Evolutionary conservation across 2,329 filamentous ascomycete genomes (phyloP).

Genomic region (Penicillium sp.): DNA sequence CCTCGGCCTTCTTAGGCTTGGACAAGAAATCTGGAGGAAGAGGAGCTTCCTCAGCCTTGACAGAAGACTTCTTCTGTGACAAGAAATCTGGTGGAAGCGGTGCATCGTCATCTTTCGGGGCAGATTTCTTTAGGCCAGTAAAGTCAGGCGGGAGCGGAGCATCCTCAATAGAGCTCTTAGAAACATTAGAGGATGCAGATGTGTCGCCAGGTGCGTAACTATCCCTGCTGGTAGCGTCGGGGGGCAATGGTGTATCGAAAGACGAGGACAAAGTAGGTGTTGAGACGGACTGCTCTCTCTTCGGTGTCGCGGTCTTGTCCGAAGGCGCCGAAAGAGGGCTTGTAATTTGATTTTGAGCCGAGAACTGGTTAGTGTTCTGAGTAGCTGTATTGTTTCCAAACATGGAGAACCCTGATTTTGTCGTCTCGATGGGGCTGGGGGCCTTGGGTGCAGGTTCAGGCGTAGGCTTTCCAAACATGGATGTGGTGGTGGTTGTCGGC

Average conservation of each 20-base stretch:
- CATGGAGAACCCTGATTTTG: constrained; percentile 32
- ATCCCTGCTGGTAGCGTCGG: constrained; percentile 49
- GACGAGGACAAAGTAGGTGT: constrained; percentile 32
- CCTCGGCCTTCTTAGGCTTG: neutral
- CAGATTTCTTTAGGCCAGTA: constrained; percentile 5
- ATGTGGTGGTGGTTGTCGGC: constrained; percentile 5
- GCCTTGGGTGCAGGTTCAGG: constrained; percentile 15
- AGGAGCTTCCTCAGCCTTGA: constrained; percentile 24
- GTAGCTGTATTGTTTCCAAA: constrained; percentile 25
- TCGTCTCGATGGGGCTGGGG: constrained; percentile 26
- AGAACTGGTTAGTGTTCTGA: neutral
- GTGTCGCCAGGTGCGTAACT: constrained; percentile 50
- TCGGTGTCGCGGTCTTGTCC: constrained; percentile 37
- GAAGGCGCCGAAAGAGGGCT: constrained; percentile 34
- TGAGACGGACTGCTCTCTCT: constrained; percentile 33
- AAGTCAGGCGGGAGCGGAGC: constrained; percentile 38
- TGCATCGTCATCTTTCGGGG: constrained; percentile 29
- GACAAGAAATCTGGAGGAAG: constrained; percentile 24
- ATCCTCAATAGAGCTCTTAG: constrained; percentile 43
- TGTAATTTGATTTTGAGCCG: constrained; percentile 23
- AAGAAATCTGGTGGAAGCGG: constrained; percentile 33
- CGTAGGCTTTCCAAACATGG: constrained; percentile 34
- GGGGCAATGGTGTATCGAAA: constrained; percentile 45
- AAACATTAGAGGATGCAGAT: constrained; percentile 48
- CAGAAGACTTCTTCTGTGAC: constrained; percentile 12